Evolutionary conservation across 2,329 filamentous ascomycete species (phyloP), one percentile per base, ranked within the genome.

Genomic region (Penicillium sp.): DNA sequence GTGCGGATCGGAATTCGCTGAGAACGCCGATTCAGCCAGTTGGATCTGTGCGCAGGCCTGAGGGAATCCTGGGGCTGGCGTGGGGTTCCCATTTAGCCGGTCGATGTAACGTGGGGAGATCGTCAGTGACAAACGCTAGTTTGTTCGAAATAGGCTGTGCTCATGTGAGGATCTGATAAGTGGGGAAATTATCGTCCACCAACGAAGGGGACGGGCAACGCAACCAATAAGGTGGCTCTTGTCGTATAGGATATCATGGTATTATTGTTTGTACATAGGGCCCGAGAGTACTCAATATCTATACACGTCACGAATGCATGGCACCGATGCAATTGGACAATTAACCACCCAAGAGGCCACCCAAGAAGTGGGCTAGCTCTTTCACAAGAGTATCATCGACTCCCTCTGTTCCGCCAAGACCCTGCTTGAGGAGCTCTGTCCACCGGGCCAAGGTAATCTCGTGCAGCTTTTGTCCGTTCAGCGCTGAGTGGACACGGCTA

Each of bases 391-490:
- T 34, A 31, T 53, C 47, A 48, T 55, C 43, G 47, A 54, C 37
- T 45, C 49, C 43, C 41, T 57, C 28, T 40, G 31, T 43, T n/a
- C 50, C 48, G 54, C 40, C 35, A 43, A 61, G 41, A 48, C 57
- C 46, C 40, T 54, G 50, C 24, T 47, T 45, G 6, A 68, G 48
- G 17, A 64, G 39, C 15, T 58, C 55, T 9, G 54, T 43, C 66
- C 66, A 70, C 13, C 62, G 57, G 13, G 51, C 38, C 26, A 56
- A 44, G 12, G 61, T 54, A 19, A 80, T 71, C 43, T 80, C 74
- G 48, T 80, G 77, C 17, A 81, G 54, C 17, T 71, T 72, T 39
- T 66, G 68, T 21, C 68, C 72, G 26, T 63, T 67, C 45, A 69
- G 61, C 35, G 50, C 53, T 29, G 65, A 49, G 45, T 69, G 64